Percentiles rank a stretch among this genome's conserved stretches.
phyloP scores from a whole-genome alignment of 768 basidiomycete species.

The Collybiopsis luxurians region DNA sequence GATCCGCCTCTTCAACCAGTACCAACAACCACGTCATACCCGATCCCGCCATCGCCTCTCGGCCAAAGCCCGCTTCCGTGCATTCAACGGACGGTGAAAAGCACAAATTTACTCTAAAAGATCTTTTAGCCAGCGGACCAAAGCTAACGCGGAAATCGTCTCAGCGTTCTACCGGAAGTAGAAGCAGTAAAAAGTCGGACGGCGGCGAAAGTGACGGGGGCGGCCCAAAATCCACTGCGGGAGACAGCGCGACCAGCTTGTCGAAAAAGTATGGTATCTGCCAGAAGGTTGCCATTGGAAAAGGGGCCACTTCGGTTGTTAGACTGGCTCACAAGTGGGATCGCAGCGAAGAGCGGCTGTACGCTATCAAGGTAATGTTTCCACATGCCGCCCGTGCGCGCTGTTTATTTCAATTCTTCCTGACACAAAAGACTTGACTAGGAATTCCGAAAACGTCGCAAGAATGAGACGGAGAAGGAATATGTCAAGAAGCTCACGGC shows the following conservation, averaged over 20 bases:
- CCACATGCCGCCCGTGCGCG: slow-evolving; percentile 20
- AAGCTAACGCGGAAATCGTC: slow-evolving; percentile 74
- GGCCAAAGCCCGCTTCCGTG: slow-evolving; percentile 40
- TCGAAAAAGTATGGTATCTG: slow-evolving; percentile 96
- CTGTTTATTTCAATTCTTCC: slow-evolving; percentile 2
- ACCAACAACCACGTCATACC: slow-evolving; percentile 1
- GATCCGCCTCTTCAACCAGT: not conserved
- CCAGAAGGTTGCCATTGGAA: slow-evolving; percentile 95
- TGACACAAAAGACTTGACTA: slow-evolving; percentile 25
- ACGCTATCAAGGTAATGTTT: slow-evolving; percentile 89
- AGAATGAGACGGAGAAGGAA: slow-evolving; percentile 98
- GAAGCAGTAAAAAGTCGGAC: slow-evolving; percentile 8
- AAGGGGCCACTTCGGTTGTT: slow-evolving; percentile 97
- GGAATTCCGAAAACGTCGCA: slow-evolving; percentile 98
- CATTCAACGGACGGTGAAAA: slow-evolving; percentile 54
- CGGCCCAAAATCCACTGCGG: slow-evolving; percentile 40
- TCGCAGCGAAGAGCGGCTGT: slow-evolving; percentile 91
- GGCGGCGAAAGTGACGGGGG: slow-evolving; percentile 9
- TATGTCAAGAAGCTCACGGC: slow-evolving; percentile 99
- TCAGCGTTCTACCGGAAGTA: slow-evolving; percentile 54
- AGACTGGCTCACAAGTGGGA: slow-evolving; percentile 99
- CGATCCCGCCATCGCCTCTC: slow-evolving; percentile 2
- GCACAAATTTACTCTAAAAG: slow-evolving; percentile 81
- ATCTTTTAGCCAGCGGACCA: slow-evolving; percentile 70
- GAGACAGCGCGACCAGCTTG: slow-evolving; percentile 54